Base-by-base conservation (phyloP, 176 grass and related monocot genomes). In the Carex littledalei region DNA sequence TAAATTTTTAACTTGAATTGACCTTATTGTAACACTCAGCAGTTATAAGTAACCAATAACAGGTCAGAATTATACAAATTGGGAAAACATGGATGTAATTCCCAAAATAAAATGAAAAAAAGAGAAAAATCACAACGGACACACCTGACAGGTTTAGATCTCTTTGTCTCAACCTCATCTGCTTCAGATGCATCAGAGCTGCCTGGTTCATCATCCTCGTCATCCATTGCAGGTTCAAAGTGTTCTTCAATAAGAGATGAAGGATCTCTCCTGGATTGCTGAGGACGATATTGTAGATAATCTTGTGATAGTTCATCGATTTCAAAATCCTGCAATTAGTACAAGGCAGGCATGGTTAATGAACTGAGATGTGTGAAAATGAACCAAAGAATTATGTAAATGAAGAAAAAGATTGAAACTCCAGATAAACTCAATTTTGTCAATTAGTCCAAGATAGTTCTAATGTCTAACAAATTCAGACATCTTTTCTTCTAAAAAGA, bases 101-200 rank as follows among this genome's bases (percentile, higher is more conserved):
- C 26, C 5, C 13, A 2, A 21, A 12, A 56, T 31, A n/a, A 17
- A 49, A 50, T 31, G 22, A 29, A 60, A 85, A 5, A 32, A 54
- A 50, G 21, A 75, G 24, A 26, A 6, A 67, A 75, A 52, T 75
- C 13, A 77, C 73, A 77, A 81, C 47, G 2, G 82, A 67, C 64
- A 83, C 69, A 98, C 95, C 95, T 95, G 86, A 90, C 71, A 49
- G 59, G 89, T 84, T 89, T 98, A 50, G 87, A 89, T 82, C 90
- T 98, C 53, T 80, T 84, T 18, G 31, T 22, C 67, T 45, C 85
- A 68, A 79, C 24, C 29, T 93, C 91, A 78, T 69, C 87, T n/a
- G 89, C 88, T 39, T 69, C 73, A 84, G 91, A 90, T 35, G 81
- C 81, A 84, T 94, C 91, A 86, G 92, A 98, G 17, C 59, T 72